Conservation (phyloP, 1,139 yeast species). For the Lodderomyces parapsilosis region DNA sequence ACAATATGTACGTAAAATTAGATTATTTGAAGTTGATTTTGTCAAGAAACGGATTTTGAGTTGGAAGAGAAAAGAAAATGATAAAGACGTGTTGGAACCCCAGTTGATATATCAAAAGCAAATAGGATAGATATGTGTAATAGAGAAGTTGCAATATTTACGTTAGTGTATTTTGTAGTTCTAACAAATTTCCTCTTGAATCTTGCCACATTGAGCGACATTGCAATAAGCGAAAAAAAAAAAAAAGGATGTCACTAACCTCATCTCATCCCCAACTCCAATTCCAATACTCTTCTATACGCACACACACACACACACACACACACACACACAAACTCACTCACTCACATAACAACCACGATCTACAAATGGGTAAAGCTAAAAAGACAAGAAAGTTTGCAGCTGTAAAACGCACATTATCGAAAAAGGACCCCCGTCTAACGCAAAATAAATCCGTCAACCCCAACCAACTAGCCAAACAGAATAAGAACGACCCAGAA, state of each 20-base stretch:
- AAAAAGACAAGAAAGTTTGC: constrained; percentile 95
- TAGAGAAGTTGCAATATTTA: no score
- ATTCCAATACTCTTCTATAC: no score
- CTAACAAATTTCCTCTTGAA: no score
- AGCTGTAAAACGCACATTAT: constrained; percentile 78
- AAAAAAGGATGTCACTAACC: not conserved
- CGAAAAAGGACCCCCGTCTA: constrained; percentile 69
- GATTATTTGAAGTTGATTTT: constrained; percentile 38
- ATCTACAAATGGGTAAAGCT: constrained; percentile 79
- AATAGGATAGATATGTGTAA: not conserved
- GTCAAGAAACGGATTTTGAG: constrained; percentile 26
- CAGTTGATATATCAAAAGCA: constrained; percentile 27
- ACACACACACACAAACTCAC: no score
- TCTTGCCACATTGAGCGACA: no score
- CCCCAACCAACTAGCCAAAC: constrained; percentile 18
- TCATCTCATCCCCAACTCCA: not conserved
- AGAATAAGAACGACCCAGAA: constrained; percentile 65
- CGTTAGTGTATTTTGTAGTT: no score
- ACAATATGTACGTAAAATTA: constrained; percentile 30
- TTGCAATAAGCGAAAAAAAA: not conserved
- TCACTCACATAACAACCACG: no score
- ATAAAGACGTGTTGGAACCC: constrained; percentile 30
- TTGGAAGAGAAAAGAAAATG: constrained; percentile 39
- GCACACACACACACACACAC: no score
- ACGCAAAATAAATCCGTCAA: constrained; percentile 21